Evolutionary conservation across 805 yeast genomes (phyloP).

Genomic region (Grigorovia humatica): DNA sequence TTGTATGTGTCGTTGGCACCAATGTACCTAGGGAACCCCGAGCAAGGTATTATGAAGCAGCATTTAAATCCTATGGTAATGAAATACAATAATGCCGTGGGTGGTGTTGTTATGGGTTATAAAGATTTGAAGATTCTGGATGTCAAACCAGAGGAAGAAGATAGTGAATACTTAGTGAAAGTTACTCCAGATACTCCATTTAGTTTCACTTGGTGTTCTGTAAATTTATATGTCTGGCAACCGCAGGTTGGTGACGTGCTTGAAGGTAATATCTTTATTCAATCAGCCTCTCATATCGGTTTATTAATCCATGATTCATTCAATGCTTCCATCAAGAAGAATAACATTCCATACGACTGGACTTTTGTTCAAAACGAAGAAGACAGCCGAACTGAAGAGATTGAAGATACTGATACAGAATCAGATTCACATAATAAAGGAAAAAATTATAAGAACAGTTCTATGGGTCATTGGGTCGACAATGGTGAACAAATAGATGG

Average conservation of each 20-base stretch:
- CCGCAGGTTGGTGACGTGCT: constrained; percentile 81
- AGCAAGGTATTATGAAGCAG: constrained; percentile 73
- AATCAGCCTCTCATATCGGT: constrained; percentile 92
- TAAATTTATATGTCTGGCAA: constrained; percentile 78
- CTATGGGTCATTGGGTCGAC: constrained; percentile 85
- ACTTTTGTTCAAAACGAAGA: constrained; percentile 64
- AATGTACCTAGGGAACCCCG: constrained; percentile 52
- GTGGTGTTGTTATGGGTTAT: constrained; percentile 81
- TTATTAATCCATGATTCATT: constrained; percentile 84
- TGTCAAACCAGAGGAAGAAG: constrained; percentile 34
- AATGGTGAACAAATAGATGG: constrained; percentile 71
- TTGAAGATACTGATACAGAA: neutral
- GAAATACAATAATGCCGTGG: constrained; percentile 62
- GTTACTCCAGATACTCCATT: constrained; percentile 77
- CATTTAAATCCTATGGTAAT: constrained; percentile 85
- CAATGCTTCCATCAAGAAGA: constrained; percentile 83
- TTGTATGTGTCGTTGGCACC: constrained; percentile 88
- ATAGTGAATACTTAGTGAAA: constrained; percentile 42
- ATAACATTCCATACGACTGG: constrained; percentile 82
- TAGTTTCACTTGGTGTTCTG: constrained; percentile 76
- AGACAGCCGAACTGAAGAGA: constrained; percentile 10
- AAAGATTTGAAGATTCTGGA: constrained; percentile 47
- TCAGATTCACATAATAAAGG: constrained; percentile 5
- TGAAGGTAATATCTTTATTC: constrained; percentile 84
- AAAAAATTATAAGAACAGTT: constrained; percentile 27